These are phyloP conservation scores for Falciphora oryzae DNA, from an alignment of 2,329 filamentous ascomycete species.

Conservation along the genomic window DNA sequence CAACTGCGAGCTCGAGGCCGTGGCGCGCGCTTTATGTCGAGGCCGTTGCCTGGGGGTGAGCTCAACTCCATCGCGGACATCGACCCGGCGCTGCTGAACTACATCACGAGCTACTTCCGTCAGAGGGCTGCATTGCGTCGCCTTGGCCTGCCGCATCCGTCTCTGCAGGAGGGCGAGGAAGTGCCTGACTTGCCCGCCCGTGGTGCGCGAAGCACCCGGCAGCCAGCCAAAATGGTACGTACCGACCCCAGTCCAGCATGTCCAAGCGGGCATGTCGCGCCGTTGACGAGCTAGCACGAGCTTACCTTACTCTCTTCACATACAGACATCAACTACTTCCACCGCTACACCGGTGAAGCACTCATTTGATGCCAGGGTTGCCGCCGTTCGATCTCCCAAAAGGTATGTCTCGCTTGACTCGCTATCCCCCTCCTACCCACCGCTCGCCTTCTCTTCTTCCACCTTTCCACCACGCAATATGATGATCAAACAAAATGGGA, in stretches of 20 bases:
- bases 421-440: slow-evolving; percentile 15
- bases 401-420: slow-evolving; percentile 48
- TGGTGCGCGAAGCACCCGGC: background rate
- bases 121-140: background rate
- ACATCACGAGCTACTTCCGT: background rate
- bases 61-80: background rate
- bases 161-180: background rate
- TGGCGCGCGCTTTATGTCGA: slow-evolving; percentile 5
- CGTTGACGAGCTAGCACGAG: background rate
- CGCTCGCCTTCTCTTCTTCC: slow-evolving; percentile 17
- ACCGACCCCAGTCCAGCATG: background rate
- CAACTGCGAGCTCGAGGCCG: background rate
- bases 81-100: slow-evolving; percentile 1
- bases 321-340: slow-evolving; percentile 65
- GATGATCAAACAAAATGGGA: slow-evolving; percentile 95
- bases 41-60: background rate
- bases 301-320: background rate
- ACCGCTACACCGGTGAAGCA: slow-evolving; percentile 65
- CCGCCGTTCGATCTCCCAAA: slow-evolving; percentile 82
- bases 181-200: background rate
- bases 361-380: slow-evolving; percentile 74
- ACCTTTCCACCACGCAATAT: slow-evolving; percentile 31
- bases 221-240: slow-evolving; percentile 4
- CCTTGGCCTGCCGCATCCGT: background rate
- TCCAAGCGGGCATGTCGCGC: background rate